phyloP scores from a whole-genome alignment of 441 rosid genomes.

The Eugenia klotzschiana region DNA sequence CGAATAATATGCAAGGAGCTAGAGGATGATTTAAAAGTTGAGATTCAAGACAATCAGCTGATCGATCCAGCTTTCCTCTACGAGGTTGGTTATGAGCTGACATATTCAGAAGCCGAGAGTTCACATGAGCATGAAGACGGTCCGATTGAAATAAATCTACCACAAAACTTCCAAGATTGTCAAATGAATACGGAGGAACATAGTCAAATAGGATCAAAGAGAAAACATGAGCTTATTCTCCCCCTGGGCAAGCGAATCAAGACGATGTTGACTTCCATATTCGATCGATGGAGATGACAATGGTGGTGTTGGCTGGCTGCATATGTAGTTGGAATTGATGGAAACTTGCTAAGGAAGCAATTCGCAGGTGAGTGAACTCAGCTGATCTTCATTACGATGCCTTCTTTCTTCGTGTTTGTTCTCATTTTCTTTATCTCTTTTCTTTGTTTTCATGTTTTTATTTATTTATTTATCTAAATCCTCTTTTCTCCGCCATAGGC shows the following conservation, averaged over 20 bases:
- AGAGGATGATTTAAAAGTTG: background rate
- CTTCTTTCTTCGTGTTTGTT: background rate
- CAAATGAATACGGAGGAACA: background rate
- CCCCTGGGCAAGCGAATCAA: background rate
- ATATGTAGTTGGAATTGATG: background rate
- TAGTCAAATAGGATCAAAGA: background rate
- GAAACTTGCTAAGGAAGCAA: too few relatives aligned
- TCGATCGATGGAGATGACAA: rapidly evolving
- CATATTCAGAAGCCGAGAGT: background rate
- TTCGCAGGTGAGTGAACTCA: background rate
- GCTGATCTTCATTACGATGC: background rate
- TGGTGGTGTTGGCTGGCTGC: background rate
- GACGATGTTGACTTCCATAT: background rate
- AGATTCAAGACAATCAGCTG: background rate
- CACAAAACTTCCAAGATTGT: background rate
- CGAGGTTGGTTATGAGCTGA: background rate
- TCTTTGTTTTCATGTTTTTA: background rate
- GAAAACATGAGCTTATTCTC: background rate
- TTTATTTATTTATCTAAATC: too few relatives aligned
- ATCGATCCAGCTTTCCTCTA: background rate
- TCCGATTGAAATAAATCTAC: rapidly evolving
- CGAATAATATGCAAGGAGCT: background rate
- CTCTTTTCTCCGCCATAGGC: too few relatives aligned
- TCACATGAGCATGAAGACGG: background rate
- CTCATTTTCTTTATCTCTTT: background rate